Base-by-base conservation (phyloP, 2,329 filamentous ascomycete genomes). In the Arthroderma sp. region DNA sequence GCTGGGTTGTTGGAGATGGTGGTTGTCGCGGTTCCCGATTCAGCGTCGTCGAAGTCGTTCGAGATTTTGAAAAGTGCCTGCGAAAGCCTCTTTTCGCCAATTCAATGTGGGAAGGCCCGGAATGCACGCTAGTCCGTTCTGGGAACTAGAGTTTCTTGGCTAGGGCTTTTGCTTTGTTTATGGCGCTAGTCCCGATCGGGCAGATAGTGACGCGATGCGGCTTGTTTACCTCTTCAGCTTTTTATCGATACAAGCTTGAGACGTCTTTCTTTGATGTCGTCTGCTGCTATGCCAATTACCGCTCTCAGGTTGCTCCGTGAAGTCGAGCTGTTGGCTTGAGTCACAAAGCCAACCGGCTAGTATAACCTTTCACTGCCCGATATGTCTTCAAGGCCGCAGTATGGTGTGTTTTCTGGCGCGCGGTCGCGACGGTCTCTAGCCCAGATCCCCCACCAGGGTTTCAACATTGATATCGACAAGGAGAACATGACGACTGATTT, bases 401-500 rank as follows among this genome's bases (percentile, higher is more conserved):
- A 22, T 22, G 15, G 34, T 38, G 38, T 15, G 28, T 44, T 47
- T 38, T 34, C 47, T 46, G 61, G 63, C 43, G 54, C 54, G 44
- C 61, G 64, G 52, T 69, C 75, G 55, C 78, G 83, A 59, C 85
- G 84, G 61, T 88, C 84, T n/a, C 77, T 85, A 48, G 80, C 78
- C 61, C 58, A 77, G 70, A 53, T 77, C 63, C 56, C 75, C 64
- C 62, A 66, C 58, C 55, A 71, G 57, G 55, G 75, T 68, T 62
- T 64, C 44, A 57, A 53, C 46, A 51, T 60, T 43, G 60, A 66
- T 33, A 65, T 72, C 51, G 82, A 86, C 56, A 87, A 86, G 63
- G 86, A 93, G 60, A 93, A 93, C 71, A 74, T 76, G 58, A 84
- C 81, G 3, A 66, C 80, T 37, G 80, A 86, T 53, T 62, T 83